A percentile compares a stretch with the other conserved stretches of the same genome.
phyloP scores from a whole-genome alignment of 148 eudicot genomes.

The Talinum fruticosum region DNA sequence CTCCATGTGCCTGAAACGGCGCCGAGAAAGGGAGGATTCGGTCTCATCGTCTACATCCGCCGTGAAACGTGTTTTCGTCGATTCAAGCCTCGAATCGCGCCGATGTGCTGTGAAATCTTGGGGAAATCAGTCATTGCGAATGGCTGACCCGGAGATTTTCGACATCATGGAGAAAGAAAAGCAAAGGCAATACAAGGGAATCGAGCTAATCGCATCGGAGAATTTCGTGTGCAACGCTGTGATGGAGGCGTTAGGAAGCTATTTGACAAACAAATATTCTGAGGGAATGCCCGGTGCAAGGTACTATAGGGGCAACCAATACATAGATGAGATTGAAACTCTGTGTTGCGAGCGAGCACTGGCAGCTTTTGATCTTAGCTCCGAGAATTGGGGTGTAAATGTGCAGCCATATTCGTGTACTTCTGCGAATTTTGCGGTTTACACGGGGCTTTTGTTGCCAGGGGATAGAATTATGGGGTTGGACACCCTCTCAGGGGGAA shows the following conservation, averaged over 20 bases:
- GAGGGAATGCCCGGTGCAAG: conserved; percentile 93
- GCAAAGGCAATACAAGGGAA: conserved; percentile 66
- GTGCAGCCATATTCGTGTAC: conserved; percentile 95
- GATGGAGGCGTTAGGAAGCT: conserved; percentile 86
- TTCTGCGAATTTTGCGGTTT: conserved; percentile 85
- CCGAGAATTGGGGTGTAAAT: conserved; percentile 85
- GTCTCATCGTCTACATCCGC: conserved; percentile 33
- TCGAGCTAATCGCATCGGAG: conserved; percentile 91
- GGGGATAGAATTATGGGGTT: conserved; percentile 95
- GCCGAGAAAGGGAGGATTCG: conserved; percentile 64
- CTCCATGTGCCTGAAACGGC: conserved; percentile 69
- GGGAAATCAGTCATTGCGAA: conserved; percentile 60
- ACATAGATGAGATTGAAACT: conserved; percentile 78
- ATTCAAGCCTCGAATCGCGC: conserved; percentile 52
- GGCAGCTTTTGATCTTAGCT: conserved; percentile 62
- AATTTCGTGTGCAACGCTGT: conserved; percentile 90
- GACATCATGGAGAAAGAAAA: conserved; percentile 79
- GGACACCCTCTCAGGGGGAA: conserved; percentile 91
- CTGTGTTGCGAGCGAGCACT: conserved; percentile 77
- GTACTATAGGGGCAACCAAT: conserved; percentile 82
- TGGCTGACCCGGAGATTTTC: conserved; percentile 76
- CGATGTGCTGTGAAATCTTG: conserved; percentile 48
- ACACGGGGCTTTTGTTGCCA: conserved; percentile 70
- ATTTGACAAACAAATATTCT: conserved; percentile 79
- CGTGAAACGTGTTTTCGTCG: conserved; percentile 33